phyloP scores from a whole-genome alignment of 2,329 filamentous ascomycete genomes.

The Xylariomycetidae sp. region DNA sequence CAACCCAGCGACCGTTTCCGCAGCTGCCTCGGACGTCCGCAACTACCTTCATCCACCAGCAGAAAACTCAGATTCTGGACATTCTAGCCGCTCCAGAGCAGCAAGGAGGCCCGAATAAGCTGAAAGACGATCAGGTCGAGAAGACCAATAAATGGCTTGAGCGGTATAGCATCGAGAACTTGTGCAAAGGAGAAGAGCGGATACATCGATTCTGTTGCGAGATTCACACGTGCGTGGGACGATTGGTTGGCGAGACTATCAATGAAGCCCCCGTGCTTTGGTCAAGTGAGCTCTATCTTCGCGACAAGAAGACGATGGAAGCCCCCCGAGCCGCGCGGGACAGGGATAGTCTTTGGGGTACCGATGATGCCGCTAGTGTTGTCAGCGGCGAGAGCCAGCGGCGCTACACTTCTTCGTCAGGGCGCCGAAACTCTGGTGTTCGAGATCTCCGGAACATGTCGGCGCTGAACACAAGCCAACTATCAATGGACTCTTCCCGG shows the following conservation, averaged over 20 bases:
- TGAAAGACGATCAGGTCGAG: slow-evolving; percentile 92
- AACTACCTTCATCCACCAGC: slow-evolving; percentile 68
- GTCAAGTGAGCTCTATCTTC: slow-evolving; percentile 83
- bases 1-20: slow-evolving; percentile 45
- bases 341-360: slow-evolving; percentile 39
- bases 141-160: slow-evolving; percentile 80
- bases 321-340: slow-evolving; percentile 35
- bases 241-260: slow-evolving; percentile 79
- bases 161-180: slow-evolving; percentile 79
- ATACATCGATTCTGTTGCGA: slow-evolving; percentile 93
- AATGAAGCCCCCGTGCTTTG: slow-evolving; percentile 83
- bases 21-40: slow-evolving; percentile 43
- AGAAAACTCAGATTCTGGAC: slow-evolving; percentile 81
- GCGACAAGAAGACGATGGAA: slow-evolving; percentile 64
- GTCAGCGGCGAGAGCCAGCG: slow-evolving; percentile 53
- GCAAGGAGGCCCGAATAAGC: slow-evolving; percentile 87
- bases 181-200: slow-evolving; percentile 90
- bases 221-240: slow-evolving; percentile 78
- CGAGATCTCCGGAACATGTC: slow-evolving; percentile 56
- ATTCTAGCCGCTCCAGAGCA: slow-evolving; percentile 77
- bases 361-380: slow-evolving; percentile 49
- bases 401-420: slow-evolving; percentile 37
- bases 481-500: slow-evolving; percentile 66
- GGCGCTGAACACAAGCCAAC: slow-evolving; percentile 60
- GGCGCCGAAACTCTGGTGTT: slow-evolving; percentile 47